Conservation (phyloP, 768 basidiomycete genomes). For the Kwoniella newhampshirensis region DNA sequence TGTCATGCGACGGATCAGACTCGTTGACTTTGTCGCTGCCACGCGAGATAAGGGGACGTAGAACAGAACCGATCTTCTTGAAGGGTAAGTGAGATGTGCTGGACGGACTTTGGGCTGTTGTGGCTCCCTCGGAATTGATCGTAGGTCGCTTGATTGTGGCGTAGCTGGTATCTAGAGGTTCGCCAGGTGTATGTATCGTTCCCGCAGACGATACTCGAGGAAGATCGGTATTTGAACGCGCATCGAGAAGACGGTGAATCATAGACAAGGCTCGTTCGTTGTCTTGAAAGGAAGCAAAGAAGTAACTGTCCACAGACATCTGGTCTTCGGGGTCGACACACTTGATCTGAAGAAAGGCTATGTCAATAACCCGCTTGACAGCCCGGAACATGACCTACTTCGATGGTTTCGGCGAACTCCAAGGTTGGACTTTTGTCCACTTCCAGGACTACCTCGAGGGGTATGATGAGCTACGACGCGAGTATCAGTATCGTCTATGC, state of each 20-base stretch:
- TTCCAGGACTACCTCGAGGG: conserved; percentile 82
- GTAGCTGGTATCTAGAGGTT: conserved; percentile 13
- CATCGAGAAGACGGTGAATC: conserved; percentile 73
- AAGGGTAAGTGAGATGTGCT: conserved; percentile 7
- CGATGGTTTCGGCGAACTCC: conserved; percentile 95
- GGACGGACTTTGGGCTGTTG: not conserved
- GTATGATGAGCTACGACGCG: conserved; percentile 94
- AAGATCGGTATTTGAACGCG: conserved; percentile 43
- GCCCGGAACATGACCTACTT: conserved; percentile 53
- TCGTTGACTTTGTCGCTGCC: conserved; percentile 16
- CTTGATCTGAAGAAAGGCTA: conserved; percentile 58
- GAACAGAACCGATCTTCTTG: conserved; percentile 32
- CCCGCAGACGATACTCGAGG: conserved; percentile 29
- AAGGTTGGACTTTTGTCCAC: conserved; percentile 83
- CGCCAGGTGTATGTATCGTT: conserved; percentile 11
- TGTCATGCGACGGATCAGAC: not conserved
- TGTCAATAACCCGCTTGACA: too few species aligned
- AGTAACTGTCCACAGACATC: conserved; percentile 67
- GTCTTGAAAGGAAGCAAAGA: conserved; percentile 92
- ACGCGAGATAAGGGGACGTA: conserved; percentile 30
- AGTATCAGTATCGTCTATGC: too few species aligned
- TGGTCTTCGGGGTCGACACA: conserved; percentile 71
- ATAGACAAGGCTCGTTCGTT: conserved; percentile 72
- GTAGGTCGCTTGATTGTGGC: conserved; percentile 20
- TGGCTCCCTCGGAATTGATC: not conserved